Conservation (phyloP, 2,329 filamentous ascomycete genomes). For the Lasiodiplodia theobromae region DNA sequence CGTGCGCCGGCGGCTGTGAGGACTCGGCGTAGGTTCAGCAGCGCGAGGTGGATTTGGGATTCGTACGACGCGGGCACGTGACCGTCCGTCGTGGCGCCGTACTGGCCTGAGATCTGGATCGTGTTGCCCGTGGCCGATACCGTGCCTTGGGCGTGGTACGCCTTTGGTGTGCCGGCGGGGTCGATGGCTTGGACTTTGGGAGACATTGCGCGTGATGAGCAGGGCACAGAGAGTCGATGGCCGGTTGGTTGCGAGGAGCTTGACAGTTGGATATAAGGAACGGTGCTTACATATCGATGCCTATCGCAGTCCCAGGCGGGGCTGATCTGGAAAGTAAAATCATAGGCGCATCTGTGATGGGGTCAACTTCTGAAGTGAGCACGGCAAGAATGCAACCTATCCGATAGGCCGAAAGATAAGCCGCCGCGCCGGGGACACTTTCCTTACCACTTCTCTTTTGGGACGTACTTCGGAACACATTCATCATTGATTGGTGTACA, state of each 20-base stretch:
- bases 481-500: neutral
- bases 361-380: neutral
- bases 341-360: neutral
- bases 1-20: conserved; percentile 46
- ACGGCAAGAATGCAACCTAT: conserved; percentile 1
- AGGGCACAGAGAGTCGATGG: neutral
- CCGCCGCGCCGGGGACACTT: neutral
- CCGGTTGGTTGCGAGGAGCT: too few relatives aligned
- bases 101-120: conserved; percentile 48
- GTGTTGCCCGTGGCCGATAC: conserved; percentile 31
- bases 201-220: neutral
- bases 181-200: conserved; percentile 3
- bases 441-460: neutral
- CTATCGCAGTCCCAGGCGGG: too few relatives aligned
- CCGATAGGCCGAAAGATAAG: conserved; percentile 11
- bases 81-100: conserved; percentile 43
- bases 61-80: conserved; percentile 48
- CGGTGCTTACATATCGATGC: neutral
- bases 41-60: conserved; percentile 51
- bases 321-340: neutral
- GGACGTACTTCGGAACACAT: neutral
- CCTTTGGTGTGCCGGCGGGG: neutral
- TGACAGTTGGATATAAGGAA: neutral
- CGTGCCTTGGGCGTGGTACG: conserved; percentile 36
- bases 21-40: conserved; percentile 49